phyloP scores from a whole-genome alignment of 352 stramenopile species.

The Saprolegnia diclina region DNA sequence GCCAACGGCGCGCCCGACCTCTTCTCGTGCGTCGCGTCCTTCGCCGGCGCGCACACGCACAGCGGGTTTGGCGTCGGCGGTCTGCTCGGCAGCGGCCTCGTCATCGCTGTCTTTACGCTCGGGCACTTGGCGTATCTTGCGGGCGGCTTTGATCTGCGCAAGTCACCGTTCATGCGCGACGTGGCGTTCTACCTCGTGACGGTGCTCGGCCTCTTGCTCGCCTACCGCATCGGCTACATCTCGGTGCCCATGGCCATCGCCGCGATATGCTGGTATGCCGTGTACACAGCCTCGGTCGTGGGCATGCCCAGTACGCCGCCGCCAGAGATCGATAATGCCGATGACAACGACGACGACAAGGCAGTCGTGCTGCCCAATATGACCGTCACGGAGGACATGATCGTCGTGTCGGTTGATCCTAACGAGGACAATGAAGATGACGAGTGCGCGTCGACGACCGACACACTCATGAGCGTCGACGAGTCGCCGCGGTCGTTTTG shows the following conservation, averaged over 20 bases:
- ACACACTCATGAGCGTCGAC: not conserved
- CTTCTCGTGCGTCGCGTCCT: slow-evolving; percentile 22
- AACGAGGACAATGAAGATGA: not conserved
- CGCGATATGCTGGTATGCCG: slow-evolving; percentile 5
- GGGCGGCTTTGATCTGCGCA: slow-evolving; percentile 7
- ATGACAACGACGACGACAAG: not conserved
- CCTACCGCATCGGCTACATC: slow-evolving; percentile 17
- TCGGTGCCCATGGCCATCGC: slow-evolving; percentile 6
- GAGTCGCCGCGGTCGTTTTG: slow-evolving; percentile 1
- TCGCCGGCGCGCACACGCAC: slow-evolving; percentile 16
- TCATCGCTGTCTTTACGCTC: slow-evolving; percentile 21
- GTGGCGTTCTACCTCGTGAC: slow-evolving; percentile 19
- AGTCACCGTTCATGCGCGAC: slow-evolving; percentile 24
- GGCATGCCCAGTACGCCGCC: not conserved
- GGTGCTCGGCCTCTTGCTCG: slow-evolving; percentile 2
- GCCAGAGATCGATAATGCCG: not conserved
- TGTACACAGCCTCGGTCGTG: slow-evolving; percentile 19
- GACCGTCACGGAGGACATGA: not conserved
- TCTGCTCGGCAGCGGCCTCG: slow-evolving; percentile 23
- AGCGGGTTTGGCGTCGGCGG: slow-evolving; percentile 25
- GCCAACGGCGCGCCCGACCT: slow-evolving; percentile 24
- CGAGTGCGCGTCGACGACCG: not conserved
- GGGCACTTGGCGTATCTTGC: slow-evolving; percentile 23
- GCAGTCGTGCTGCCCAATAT: not conserved
- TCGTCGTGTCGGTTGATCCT: not conserved